phyloP scores from a whole-genome alignment of 2,329 filamentous ascomycete species.

The Colletotrichum caudatum region DNA sequence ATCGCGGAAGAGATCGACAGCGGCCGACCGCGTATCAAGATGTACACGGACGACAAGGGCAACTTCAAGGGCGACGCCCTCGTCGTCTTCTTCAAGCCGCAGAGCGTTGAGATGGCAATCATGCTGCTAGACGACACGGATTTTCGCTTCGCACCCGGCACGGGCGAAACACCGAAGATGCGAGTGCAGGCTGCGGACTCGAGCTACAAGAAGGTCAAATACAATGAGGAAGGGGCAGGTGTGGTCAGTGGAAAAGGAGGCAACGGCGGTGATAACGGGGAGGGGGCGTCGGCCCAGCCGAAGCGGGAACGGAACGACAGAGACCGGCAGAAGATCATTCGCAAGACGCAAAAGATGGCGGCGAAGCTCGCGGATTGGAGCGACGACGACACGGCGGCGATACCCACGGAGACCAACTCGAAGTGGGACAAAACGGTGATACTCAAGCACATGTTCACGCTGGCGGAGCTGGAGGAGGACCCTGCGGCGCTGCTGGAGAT shows the following conservation, averaged over 20 bases:
- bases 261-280: conserved; percentile 43
- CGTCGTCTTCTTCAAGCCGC: conserved; percentile 93
- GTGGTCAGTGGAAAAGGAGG: conserved; percentile 42
- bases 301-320: conserved; percentile 60
- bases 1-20: conserved; percentile 95
- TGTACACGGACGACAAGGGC: conserved; percentile 86
- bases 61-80: conserved; percentile 94
- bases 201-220: conserved; percentile 90
- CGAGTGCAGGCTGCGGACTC: conserved; percentile 86
- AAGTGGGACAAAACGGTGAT: conserved; percentile 86
- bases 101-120: conserved; percentile 89
- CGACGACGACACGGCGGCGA: conserved; percentile 78
- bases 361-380: conserved; percentile 96
- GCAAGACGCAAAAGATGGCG: conserved; percentile 89
- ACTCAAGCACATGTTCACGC: conserved; percentile 92
- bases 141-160: conserved; percentile 74
- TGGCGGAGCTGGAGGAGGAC: conserved; percentile 87
- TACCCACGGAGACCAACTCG: conserved; percentile 58
- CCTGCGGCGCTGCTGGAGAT: conserved; percentile 87
- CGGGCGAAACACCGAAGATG: conserved; percentile 72
- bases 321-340: conserved; percentile 91
- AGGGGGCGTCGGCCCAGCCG: conserved; percentile 52
- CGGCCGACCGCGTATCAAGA: conserved; percentile 88
- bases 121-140: conserved; percentile 84
- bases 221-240: conserved; percentile 59